Conservation (phyloP, 2,329 filamentous ascomycete genomes). For the Phyllosticta citrichinensis region DNA sequence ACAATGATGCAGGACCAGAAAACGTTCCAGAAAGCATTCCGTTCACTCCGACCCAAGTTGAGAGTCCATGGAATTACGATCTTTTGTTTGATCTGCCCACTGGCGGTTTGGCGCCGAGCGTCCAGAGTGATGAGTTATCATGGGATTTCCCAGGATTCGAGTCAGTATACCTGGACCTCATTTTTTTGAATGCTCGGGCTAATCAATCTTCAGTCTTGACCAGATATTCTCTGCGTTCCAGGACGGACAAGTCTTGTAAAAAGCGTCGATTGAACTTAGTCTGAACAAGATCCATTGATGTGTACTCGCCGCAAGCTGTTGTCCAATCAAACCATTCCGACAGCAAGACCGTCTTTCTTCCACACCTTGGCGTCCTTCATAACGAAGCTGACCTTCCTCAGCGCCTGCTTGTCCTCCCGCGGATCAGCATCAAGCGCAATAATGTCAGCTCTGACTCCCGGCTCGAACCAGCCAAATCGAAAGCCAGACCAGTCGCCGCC, state of each 20-base stretch:
- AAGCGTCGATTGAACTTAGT: background rate
- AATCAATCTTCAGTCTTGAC: no score
- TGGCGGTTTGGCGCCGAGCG: background rate
- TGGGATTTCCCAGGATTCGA: constrained; percentile 9
- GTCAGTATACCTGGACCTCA: no score
- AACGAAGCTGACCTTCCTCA: constrained; percentile 43
- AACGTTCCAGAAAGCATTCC: background rate
- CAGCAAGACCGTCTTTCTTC: constrained; percentile 25
- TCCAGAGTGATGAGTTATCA: constrained; percentile 2
- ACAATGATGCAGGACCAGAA: background rate
- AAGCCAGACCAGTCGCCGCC: constrained; percentile 42
- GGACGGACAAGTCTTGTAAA: constrained; percentile 1
- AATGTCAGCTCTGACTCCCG: constrained; percentile 42
- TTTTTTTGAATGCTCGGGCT: no score
- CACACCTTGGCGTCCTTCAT: constrained; percentile 48
- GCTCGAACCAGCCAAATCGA: constrained; percentile 43
- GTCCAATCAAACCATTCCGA: constrained; percentile 4
- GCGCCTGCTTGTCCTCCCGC: constrained; percentile 28
- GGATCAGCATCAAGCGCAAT: constrained; percentile 40
- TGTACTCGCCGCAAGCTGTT: background rate
- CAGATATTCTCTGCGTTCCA: background rate
- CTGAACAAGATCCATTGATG: no score
- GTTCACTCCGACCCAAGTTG: background rate
- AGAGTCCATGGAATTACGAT: constrained; percentile 4
- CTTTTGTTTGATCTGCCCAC: background rate